phyloP scores from a whole-genome alignment of 176 grass and related monocot species.

The Musa schizocarpa region DNA sequence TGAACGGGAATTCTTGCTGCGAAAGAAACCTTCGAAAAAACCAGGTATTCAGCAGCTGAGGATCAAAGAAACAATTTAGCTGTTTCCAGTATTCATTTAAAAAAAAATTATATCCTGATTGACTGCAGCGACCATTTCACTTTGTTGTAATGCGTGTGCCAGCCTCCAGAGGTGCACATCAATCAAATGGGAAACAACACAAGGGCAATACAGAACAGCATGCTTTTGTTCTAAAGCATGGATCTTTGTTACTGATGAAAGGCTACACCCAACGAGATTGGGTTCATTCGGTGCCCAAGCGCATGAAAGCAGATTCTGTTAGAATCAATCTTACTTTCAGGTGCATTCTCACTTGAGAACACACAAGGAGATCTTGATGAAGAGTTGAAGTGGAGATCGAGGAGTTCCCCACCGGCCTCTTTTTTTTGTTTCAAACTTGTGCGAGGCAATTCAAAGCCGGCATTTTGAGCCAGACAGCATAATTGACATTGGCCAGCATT shows the following conservation, averaged over 20 bases:
- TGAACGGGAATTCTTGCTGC: constrained; percentile 58
- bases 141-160: constrained; percentile 16
- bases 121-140: not conserved
- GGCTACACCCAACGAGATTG: constrained; percentile 79
- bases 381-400: not conserved
- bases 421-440: too few species aligned
- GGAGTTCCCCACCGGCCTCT: too few species aligned
- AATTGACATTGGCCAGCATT: too few species aligned
- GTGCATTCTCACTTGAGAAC: constrained; percentile 22
- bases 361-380: not conserved
- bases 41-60: constrained; percentile 16
- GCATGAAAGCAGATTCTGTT: constrained; percentile 40
- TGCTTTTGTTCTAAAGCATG: constrained; percentile 60
- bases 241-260: constrained; percentile 74
- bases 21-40: constrained; percentile 52
- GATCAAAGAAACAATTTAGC: not conserved
- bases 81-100: not conserved
- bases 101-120: not conserved
- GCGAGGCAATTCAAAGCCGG: too few species aligned
- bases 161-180: constrained; percentile 16
- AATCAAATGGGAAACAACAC: constrained; percentile 28
- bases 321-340: constrained; percentile 89
- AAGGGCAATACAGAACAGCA: constrained; percentile 32
- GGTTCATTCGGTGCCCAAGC: constrained; percentile 72
- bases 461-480: too few species aligned